A percentile compares a stretch with the other conserved stretches of the same genome.
These are phyloP conservation scores for Mortierella polycephala DNA, from an alignment of 371 early-diverging fungal species.

Conservation along the genomic window DNA sequence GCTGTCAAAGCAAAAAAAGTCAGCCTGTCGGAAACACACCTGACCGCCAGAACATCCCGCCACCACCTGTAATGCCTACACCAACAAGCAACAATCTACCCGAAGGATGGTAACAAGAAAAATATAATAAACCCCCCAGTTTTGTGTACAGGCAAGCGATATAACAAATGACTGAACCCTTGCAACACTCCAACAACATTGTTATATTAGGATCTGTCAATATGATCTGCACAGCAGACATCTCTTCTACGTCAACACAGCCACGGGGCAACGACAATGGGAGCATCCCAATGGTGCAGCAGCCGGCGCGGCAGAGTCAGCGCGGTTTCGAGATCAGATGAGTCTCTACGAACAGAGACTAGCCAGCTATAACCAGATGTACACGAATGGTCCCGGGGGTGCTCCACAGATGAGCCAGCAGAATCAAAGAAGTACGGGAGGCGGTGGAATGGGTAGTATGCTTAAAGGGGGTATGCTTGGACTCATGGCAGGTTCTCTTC, in stretches of 20 bases:
- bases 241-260: conserved; percentile 31
- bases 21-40: not conserved
- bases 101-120: not conserved
- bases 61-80: not conserved
- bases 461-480: conserved; percentile 26
- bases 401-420: conserved; percentile 29
- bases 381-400: conserved; percentile 5
- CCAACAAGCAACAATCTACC: not conserved
- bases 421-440: conserved; percentile 1
- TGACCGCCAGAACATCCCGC: not conserved
- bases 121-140: not conserved
- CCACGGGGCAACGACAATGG: conserved; percentile 31
- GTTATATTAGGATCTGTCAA: conserved; percentile 23
- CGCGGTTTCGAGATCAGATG: conserved; percentile 28
- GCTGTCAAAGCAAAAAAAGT: not conserved
- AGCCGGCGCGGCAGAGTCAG: conserved; percentile 8
- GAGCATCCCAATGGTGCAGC: conserved; percentile 29
- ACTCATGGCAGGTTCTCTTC: conserved; percentile 6
- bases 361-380: conserved; percentile 6
- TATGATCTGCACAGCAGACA: conserved; percentile 26
- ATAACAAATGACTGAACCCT: not conserved
- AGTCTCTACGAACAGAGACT: conserved; percentile 15
- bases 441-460: conserved; percentile 24
- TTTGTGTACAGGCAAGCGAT: not conserved
- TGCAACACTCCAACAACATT: not conserved